These are phyloP conservation scores for Ambrosia artemisiifolia DNA, from an alignment of 129 eudicot genomes.

Conservation along the genomic window DNA sequence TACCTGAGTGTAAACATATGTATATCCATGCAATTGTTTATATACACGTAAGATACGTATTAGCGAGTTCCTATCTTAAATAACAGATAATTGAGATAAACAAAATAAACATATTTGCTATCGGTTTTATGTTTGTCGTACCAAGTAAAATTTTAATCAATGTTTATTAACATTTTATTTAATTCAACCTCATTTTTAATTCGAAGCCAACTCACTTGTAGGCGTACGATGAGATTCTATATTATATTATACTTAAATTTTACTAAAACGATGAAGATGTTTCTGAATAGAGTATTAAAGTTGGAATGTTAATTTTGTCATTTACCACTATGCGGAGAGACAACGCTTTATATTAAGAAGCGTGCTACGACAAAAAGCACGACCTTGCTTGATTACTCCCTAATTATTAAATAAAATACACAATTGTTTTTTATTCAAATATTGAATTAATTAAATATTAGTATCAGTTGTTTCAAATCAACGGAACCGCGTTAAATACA, in stretches of 20 bases:
- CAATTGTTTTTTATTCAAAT: neutral
- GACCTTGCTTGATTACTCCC: constrained; percentile 24
- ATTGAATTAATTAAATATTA: neutral
- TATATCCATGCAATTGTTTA: no score
- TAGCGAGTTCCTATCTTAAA: no score
- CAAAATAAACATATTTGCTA: neutral
- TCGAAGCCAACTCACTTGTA: constrained; percentile 21
- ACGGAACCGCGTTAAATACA: constrained; percentile 27
- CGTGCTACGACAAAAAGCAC: constrained; percentile 48
- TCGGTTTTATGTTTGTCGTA: neutral
- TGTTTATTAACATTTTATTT: neutral
- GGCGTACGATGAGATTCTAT: constrained; percentile 23
- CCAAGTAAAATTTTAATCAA: neutral
- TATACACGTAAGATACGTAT: no score
- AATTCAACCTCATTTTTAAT: neutral
- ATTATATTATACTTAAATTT: constrained; percentile 1
- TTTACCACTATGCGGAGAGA: constrained; percentile 41
- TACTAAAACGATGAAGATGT: constrained; percentile 33
- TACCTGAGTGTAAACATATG: no score
- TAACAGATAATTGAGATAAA: neutral
- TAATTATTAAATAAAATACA: neutral
- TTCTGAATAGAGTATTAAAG: constrained; percentile 24
- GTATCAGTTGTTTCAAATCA: constrained; percentile 25
- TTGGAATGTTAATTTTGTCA: constrained; percentile 53
- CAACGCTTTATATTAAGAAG: constrained; percentile 45